Evolutionary conservation across 345 rosid genomes (phyloP).

Genomic region (Aquilaria sinensis): DNA sequence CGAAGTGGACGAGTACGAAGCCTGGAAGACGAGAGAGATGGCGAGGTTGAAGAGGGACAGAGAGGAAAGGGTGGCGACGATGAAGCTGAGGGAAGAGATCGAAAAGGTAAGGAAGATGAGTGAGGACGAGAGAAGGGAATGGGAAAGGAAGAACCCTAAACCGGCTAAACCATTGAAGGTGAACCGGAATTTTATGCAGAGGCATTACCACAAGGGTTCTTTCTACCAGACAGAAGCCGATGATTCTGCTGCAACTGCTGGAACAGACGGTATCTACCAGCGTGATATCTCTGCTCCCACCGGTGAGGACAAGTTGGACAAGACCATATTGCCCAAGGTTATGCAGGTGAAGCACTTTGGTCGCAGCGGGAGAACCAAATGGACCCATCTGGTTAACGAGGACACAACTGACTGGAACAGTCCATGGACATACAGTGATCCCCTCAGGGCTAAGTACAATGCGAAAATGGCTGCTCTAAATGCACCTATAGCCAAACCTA

Average conservation of each 20-base stretch:
- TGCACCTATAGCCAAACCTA: conserved; percentile 54
- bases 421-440: conserved; percentile 69
- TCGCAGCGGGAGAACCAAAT: conserved; percentile 78
- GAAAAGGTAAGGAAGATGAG: conserved; percentile 79
- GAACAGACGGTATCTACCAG: conserved; percentile 31
- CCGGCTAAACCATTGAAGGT: conserved; percentile 43
- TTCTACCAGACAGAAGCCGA: conserved; percentile 54
- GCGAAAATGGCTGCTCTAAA: conserved; percentile 74
- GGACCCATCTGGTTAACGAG: conserved; percentile 85
- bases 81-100: conserved; percentile 67
- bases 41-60: conserved; percentile 69
- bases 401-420: conserved; percentile 82
- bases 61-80: conserved; percentile 56
- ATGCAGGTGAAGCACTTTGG: conserved; percentile 86
- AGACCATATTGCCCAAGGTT: conserved; percentile 62
- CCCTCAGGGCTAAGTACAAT: conserved; percentile 69
- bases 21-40: conserved; percentile 84
- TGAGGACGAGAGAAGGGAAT: conserved; percentile 76
- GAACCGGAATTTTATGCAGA: conserved; percentile 79
- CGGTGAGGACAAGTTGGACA: conserved; percentile 79
- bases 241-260: conserved; percentile 45
- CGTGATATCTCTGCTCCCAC: conserved; percentile 77
- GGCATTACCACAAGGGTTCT: conserved; percentile 73
- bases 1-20: conserved; percentile 72
- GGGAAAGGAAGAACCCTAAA: conserved; percentile 78